Conservation (phyloP, 805 yeast species). For the Alloascoidea hylecoeti region DNA sequence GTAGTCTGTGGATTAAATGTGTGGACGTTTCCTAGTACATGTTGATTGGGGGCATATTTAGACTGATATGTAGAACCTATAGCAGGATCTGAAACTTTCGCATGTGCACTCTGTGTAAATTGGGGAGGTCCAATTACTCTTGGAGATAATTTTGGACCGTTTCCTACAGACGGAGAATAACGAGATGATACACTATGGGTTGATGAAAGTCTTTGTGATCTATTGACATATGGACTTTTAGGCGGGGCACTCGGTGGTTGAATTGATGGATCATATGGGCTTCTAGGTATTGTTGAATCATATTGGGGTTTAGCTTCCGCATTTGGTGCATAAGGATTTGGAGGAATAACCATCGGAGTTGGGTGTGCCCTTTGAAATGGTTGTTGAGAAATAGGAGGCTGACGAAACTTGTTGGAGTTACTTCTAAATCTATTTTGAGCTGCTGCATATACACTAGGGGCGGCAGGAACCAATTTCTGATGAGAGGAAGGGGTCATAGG, state of each 20-base stretch:
- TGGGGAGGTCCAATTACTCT: no score
- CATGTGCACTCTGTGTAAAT: no score
- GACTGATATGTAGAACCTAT: background rate
- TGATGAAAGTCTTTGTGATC: constrained; percentile 3
- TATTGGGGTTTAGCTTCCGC: constrained; percentile 4
- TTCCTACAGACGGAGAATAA: constrained; percentile 7
- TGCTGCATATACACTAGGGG: background rate
- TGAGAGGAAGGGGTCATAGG: background rate
- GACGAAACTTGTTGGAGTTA: background rate
- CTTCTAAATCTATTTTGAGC: background rate
- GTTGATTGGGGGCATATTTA: constrained; percentile 4
- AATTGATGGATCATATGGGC: background rate
- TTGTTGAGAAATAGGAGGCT: no score
- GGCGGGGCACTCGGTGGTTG: constrained; percentile 3
- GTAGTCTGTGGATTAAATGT: background rate
- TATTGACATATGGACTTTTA: constrained; percentile 2
- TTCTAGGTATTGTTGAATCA: background rate
- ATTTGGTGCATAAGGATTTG: constrained; percentile 9
- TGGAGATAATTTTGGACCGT: background rate
- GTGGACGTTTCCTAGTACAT: background rate
- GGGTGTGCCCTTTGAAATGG: no score
- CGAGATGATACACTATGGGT: constrained; percentile 7
- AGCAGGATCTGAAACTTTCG: constrained; percentile 4
- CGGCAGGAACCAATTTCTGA: background rate
- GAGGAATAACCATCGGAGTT: constrained; percentile 5